Conservation (phyloP, 2,329 filamentous ascomycete species). For the Ophiosphaerella herpotricha region DNA sequence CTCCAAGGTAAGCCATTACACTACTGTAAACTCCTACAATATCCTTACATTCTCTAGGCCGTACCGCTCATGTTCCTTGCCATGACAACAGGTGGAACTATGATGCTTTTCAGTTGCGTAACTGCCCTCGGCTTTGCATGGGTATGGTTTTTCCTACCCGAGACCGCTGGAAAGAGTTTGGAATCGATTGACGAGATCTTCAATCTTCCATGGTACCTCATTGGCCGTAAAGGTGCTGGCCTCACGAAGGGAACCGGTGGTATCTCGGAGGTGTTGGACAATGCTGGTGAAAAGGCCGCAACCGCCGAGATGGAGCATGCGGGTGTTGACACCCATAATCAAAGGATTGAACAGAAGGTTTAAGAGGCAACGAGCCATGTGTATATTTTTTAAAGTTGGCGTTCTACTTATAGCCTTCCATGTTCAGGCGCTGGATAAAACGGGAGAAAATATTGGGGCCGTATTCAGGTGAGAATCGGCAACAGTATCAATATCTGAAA, state of each 20-base stretch:
- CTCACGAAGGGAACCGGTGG: slow-evolving; percentile 39
- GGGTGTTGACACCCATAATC: slow-evolving; percentile 12
- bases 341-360: slow-evolving; percentile 25
- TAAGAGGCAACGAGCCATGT: not conserved
- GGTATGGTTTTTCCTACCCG: slow-evolving; percentile 74
- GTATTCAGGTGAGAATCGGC: too few relatives aligned
- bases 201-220: slow-evolving; percentile 73
- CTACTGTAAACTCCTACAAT: not conserved
- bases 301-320: slow-evolving; percentile 32
- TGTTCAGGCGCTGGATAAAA: too few relatives aligned
- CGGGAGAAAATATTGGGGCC: too few relatives aligned
- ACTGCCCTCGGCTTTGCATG: slow-evolving; percentile 70
- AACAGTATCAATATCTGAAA: too few relatives aligned
- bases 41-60: slow-evolving; percentile 36
- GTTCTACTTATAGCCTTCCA: too few relatives aligned
- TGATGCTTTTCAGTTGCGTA: slow-evolving; percentile 74
- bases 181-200: slow-evolving; percentile 76
- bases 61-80: slow-evolving; percentile 75
- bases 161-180: slow-evolving; percentile 67
- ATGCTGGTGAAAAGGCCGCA: slow-evolving; percentile 39
- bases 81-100: slow-evolving; percentile 67
- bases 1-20: slow-evolving; percentile 56
- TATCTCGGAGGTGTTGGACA: slow-evolving; percentile 39
- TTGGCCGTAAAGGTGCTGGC: slow-evolving; percentile 57
- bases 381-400: not conserved